These are phyloP conservation scores for Pythium guiyangense DNA, from an alignment of 352 stramenopile genomes.

Conservation along the genomic window DNA sequence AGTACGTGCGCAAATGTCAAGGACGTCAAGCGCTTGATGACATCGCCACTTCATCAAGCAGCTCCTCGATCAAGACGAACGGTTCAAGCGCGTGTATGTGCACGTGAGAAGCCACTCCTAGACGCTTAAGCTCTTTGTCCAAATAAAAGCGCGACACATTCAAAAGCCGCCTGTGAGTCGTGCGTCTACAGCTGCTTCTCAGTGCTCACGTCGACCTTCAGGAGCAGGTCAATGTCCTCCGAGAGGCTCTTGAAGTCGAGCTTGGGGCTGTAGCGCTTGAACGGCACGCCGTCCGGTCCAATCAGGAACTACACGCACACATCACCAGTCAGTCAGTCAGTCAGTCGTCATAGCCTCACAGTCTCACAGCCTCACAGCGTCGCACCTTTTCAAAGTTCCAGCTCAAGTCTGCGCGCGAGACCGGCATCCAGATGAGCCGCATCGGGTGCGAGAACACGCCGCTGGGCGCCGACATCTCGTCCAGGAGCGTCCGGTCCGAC, in stretches of 20 bases:
- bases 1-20: too few relatives aligned
- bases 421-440: constrained; percentile 82
- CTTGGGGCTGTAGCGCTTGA: constrained; percentile 79
- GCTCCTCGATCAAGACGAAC: too few relatives aligned
- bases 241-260: constrained; percentile 56
- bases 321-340: constrained; percentile 1
- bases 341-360: neutral
- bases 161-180: too few relatives aligned
- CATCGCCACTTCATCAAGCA: too few relatives aligned
- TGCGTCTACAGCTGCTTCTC: constrained; percentile 25
- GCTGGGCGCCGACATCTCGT: constrained; percentile 74
- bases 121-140: neutral
- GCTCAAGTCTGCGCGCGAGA: constrained; percentile 71
- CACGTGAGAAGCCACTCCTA: neutral
- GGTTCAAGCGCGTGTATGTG: too few relatives aligned
- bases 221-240: constrained; percentile 65
- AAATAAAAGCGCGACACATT: constrained; percentile 7
- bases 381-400: constrained; percentile 84
- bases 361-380: neutral
- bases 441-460: constrained; percentile 80
- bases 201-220: constrained; percentile 32
- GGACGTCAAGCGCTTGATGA: too few relatives aligned
- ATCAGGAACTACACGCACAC: constrained; percentile 59
- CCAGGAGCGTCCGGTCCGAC: constrained; percentile 67
- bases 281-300: constrained; percentile 66